A percentile compares a stretch with the other conserved stretches of the same genome.
phyloP scores from a whole-genome alignment of 139 green algal genomes.

The Chlorella sp. region DNA sequence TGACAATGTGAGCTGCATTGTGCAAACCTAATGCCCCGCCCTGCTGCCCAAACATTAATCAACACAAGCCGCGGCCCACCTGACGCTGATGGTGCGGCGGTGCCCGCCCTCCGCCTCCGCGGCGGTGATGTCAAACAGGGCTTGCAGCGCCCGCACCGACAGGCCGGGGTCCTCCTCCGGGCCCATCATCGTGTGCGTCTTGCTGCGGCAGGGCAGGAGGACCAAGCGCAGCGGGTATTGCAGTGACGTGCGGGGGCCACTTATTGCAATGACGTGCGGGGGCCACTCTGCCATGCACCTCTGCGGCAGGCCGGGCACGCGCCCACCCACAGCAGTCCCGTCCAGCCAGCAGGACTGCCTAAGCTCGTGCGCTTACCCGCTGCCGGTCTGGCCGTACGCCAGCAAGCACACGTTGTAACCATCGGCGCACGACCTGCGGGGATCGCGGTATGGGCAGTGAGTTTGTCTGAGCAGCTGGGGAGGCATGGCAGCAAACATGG shows the following conservation, averaged over 20 bases:
- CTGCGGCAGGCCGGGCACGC: no score
- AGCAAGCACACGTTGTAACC: constrained; percentile 58
- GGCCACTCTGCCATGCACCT: no score
- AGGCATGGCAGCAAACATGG: no score
- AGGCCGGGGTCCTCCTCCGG: constrained; percentile 45
- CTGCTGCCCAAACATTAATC: no score
- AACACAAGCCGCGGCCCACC: not conserved
- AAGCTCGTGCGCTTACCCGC: not conserved
- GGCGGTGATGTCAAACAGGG: constrained; percentile 34
- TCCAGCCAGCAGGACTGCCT: no score
- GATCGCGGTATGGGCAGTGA: no score
- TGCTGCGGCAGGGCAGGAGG: not conserved
- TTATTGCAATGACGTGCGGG: no score
- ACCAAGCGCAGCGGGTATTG: not conserved
- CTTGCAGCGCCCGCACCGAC: constrained; percentile 47
- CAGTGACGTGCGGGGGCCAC: no score
- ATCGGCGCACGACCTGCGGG: constrained; percentile 50
- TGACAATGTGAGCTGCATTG: no score
- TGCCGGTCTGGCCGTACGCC: constrained; percentile 55
- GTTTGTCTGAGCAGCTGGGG: no score
- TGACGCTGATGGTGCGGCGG: constrained; percentile 18
- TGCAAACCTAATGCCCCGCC: no score
- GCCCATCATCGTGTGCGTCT: constrained; percentile 54
- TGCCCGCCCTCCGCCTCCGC: constrained; percentile 12
- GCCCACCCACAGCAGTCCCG: no score